Evolutionary conservation across 345 rosid species (phyloP).

Genomic region (Hypericum perforatum): DNA sequence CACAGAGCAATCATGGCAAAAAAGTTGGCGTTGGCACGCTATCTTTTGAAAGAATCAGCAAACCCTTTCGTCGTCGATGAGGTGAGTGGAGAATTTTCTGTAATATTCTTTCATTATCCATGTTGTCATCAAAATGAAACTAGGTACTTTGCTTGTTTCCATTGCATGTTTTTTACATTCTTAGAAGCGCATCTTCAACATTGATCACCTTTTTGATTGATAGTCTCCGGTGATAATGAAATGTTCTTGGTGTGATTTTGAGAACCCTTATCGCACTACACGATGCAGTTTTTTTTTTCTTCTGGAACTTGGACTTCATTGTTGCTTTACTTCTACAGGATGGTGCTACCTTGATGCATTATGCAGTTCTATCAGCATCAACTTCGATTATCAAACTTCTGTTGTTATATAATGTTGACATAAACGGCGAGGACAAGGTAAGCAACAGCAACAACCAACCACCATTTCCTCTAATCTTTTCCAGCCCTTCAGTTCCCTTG

Average conservation of each 20-base stretch:
- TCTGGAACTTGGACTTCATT: neutral
- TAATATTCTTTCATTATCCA: neutral
- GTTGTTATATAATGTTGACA: slow-evolving; percentile 63
- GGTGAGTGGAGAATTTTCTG: slow-evolving; percentile 27
- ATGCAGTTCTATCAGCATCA: slow-evolving; percentile 83
- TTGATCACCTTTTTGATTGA: no score
- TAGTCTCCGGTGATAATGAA: no score
- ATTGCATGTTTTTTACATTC: neutral
- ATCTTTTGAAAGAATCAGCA: slow-evolving; percentile 85
- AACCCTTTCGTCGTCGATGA: slow-evolving; percentile 70
- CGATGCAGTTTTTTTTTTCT: neutral
- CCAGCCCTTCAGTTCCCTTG: neutral
- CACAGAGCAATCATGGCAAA: slow-evolving; percentile 76
- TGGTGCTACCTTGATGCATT: slow-evolving; percentile 84
- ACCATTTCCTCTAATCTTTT: neutral
- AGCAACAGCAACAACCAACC: slow-evolving; percentile 16
- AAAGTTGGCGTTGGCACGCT: slow-evolving; percentile 74
- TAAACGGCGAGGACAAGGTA: slow-evolving; percentile 81
- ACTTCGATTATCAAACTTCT: slow-evolving; percentile 68
- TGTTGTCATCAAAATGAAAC: neutral
- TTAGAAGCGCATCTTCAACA: neutral
- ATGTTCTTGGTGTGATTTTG: no score
- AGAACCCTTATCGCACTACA: neutral
- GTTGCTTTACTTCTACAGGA: slow-evolving; percentile 34
- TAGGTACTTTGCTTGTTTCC: neutral